Evolutionary conservation across 2,329 filamentous ascomycete genomes (phyloP).

Genomic region (Colletotrichum plurivorum): DNA sequence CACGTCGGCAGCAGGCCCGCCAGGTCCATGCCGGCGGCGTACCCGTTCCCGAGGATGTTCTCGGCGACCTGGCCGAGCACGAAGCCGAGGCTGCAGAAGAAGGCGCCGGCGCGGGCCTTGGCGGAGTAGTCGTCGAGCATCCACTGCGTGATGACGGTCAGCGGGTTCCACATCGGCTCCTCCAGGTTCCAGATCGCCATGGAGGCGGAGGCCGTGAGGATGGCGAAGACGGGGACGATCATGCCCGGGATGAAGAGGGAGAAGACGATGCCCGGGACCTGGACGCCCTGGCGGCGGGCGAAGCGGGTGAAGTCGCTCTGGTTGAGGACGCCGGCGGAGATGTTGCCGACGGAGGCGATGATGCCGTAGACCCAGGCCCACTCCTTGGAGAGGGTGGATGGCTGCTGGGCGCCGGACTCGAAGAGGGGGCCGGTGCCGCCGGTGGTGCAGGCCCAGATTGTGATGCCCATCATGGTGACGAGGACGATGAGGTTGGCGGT

Average conservation of each 20-base stretch:
- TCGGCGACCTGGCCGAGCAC: slow-evolving; percentile 48
- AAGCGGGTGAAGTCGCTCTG: slow-evolving; percentile 49
- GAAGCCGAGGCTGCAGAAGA: slow-evolving; percentile 47
- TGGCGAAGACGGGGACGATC: slow-evolving; percentile 45
- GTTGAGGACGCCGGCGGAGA: slow-evolving; percentile 48
- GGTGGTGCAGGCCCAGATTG: slow-evolving; percentile 61
- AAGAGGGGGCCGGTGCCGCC: slow-evolving; percentile 61
- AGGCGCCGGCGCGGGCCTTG: slow-evolving; percentile 46
- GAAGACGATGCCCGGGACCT: slow-evolving; percentile 45
- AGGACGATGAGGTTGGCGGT: slow-evolving; percentile 59
- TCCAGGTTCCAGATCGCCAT: slow-evolving; percentile 46
- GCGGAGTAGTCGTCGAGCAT: slow-evolving; percentile 47
- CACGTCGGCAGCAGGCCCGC: slow-evolving; percentile 46
- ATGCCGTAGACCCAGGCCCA: slow-evolving; percentile 51
- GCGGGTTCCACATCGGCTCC: slow-evolving; percentile 45
- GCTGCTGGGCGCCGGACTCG: slow-evolving; percentile 44
- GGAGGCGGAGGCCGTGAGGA: slow-evolving; percentile 47
- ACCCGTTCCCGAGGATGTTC: slow-evolving; percentile 48
- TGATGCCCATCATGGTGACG: slow-evolving; percentile 62
- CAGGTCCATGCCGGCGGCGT: slow-evolving; percentile 49
- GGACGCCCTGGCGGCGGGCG: slow-evolving; percentile 41
- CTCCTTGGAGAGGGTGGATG: slow-evolving; percentile 40
- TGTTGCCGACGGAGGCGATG: slow-evolving; percentile 47
- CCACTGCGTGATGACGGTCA: slow-evolving; percentile 46
- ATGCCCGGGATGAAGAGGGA: slow-evolving; percentile 48